Conservation (phyloP, 352 stramenopile genomes). For the Blastocystis sp. region DNA sequence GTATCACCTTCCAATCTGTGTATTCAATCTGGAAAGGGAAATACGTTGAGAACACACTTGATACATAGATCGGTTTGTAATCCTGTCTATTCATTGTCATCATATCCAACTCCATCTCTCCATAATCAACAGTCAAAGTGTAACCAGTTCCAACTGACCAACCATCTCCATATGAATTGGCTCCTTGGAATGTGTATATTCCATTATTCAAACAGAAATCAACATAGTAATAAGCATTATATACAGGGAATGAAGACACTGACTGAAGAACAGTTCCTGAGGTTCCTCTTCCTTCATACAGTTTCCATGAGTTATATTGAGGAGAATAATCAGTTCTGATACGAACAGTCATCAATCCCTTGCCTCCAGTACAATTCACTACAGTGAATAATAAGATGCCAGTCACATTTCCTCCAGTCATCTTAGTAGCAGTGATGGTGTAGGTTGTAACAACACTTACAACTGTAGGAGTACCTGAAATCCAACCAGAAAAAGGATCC, state of each 20-base stretch:
- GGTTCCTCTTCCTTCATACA: background rate
- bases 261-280: background rate
- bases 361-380: background rate
- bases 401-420: background rate
- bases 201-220: constrained; percentile 11
- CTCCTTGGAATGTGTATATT: background rate
- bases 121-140: constrained; percentile 3
- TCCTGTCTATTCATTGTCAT: background rate
- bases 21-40: constrained; percentile 32
- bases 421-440: background rate
- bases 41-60: background rate
- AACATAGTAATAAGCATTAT: background rate
- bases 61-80: background rate
- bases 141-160: background rate
- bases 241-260: background rate
- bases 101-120: constrained; percentile 23
- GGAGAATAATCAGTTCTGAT: background rate
- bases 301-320: background rate
- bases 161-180: background rate
- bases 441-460: background rate
- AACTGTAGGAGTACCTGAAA: background rate
- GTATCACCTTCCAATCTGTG: background rate
- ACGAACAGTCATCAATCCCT: constrained; percentile 2
- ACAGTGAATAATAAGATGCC: background rate
- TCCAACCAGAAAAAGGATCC: background rate